Evolutionary conservation across 768 basidiomycete genomes (phyloP).

Genomic region (Mycena latifolia): DNA sequence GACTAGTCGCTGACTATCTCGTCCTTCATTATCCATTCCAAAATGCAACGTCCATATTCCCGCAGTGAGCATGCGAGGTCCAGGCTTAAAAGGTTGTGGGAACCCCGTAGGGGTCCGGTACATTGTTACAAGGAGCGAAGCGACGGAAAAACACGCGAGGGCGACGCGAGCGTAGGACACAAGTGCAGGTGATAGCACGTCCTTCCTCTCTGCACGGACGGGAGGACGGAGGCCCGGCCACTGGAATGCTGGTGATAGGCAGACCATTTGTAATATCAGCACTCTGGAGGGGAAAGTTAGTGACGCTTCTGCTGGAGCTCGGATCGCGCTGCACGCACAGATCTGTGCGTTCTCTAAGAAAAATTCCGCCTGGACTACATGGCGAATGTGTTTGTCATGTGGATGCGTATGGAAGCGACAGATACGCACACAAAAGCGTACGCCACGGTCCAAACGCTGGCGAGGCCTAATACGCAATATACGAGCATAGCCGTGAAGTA

Average conservation of each 20-base stretch:
- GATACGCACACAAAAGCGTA: conserved; percentile 79
- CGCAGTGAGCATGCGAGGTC: conserved; percentile 77
- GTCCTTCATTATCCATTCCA: conserved; percentile 79
- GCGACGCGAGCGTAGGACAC: conserved; percentile 46
- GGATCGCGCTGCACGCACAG: conserved; percentile 57
- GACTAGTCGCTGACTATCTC: conserved; percentile 80
- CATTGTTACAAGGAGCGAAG: conserved; percentile 66
- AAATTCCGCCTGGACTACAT: conserved; percentile 70
- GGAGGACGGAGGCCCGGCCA: conserved; percentile 45
- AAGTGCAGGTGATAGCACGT: conserved; percentile 15
- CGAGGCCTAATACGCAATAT: conserved; percentile 72
- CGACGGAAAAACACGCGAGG: conserved; percentile 55
- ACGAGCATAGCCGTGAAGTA: conserved; percentile 70
- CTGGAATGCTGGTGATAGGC: conserved; percentile 61
- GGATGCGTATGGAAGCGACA: not conserved
- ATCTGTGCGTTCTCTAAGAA: conserved; percentile 84
- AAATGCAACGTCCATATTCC: conserved; percentile 97
- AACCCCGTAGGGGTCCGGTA: conserved; percentile 63
- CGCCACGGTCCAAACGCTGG: conserved; percentile 86
- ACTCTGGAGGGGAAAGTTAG: conserved; percentile 54
- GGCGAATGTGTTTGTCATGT: not conserved
- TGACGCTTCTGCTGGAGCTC: not conserved
- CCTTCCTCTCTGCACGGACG: conserved; percentile 32
- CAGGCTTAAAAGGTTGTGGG: conserved; percentile 71
- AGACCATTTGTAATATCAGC: conserved; percentile 62